phyloP scores from a whole-genome alignment of 2,329 filamentous ascomycete species.

The Metarhizium guizhouense region DNA sequence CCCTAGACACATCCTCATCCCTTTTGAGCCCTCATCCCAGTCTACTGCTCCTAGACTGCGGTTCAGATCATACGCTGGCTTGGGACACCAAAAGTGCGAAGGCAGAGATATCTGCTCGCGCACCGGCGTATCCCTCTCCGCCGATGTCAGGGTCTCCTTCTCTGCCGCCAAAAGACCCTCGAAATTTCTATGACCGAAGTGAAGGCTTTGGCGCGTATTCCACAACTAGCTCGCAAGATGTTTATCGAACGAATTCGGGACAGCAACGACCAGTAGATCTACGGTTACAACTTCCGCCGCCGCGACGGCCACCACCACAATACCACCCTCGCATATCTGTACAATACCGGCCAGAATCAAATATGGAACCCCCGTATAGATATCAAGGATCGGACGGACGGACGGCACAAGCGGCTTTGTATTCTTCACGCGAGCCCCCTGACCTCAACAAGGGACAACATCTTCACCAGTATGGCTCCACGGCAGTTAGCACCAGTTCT shows the following conservation, averaged over 20 bases:
- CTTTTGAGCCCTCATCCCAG: slow-evolving; percentile 52
- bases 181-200: slow-evolving; percentile 47
- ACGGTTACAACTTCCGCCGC: slow-evolving; percentile 15
- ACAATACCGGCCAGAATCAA: slow-evolving; percentile 17
- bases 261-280: slow-evolving; percentile 15
- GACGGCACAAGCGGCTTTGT: slow-evolving; percentile 13
- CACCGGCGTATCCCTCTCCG: slow-evolving; percentile 60
- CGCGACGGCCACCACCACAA: slow-evolving; percentile 10
- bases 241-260: slow-evolving; percentile 33
- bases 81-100: slow-evolving; percentile 5
- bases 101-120: slow-evolving; percentile 43
- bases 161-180: slow-evolving; percentile 48
- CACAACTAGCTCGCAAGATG: slow-evolving; percentile 37
- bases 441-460: slow-evolving; percentile 4
- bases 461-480: slow-evolving; percentile 13
- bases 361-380: slow-evolving; percentile 13
- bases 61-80: slow-evolving; percentile 27
- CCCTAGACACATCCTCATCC: slow-evolving; percentile 31
- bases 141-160: slow-evolving; percentile 65
- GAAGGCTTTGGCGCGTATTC: slow-evolving; percentile 35
- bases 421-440: slow-evolving; percentile 14
- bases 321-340: not conserved
- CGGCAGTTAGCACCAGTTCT: slow-evolving; percentile 9
- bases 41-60: slow-evolving; percentile 43
- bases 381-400: slow-evolving; percentile 17